Evolutionary conservation across 208 protist species (phyloP).

Genomic region (Leptomonas pyrrhocoris): DNA sequence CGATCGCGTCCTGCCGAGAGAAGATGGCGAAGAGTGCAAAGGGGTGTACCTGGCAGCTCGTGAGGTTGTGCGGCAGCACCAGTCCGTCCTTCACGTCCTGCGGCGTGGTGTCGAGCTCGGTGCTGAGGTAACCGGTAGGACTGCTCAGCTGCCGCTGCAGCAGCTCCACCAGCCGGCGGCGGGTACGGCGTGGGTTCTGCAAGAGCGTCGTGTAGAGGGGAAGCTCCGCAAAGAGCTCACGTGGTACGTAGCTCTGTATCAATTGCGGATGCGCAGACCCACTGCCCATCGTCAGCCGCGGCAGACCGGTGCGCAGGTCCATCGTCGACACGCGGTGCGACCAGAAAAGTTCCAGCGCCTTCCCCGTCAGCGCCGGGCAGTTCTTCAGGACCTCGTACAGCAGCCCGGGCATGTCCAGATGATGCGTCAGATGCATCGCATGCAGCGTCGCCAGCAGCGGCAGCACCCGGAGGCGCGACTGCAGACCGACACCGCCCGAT

Average conservation of each 20-base stretch:
- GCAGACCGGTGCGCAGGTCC: slow-evolving; percentile 50
- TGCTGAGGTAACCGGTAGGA: slow-evolving; percentile 71
- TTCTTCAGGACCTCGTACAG: slow-evolving; percentile 87
- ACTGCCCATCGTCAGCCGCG: slow-evolving; percentile 54
- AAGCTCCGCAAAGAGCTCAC: slow-evolving; percentile 80
- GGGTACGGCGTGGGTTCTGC: slow-evolving; percentile 58
- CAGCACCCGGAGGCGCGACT: slow-evolving; percentile 80
- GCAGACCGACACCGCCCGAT: slow-evolving; percentile 63
- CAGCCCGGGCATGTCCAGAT: slow-evolving; percentile 75
- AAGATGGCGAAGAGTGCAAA: slow-evolving; percentile 86
- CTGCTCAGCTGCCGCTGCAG: slow-evolving; percentile 85
- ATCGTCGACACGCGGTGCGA: slow-evolving; percentile 52
- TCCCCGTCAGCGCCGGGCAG: slow-evolving; percentile 69
- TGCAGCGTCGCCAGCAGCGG: slow-evolving; percentile 72
- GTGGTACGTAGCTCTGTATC: slow-evolving; percentile 63
- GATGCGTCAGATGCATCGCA: slow-evolving; percentile 64
- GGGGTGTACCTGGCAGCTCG: slow-evolving; percentile 77
- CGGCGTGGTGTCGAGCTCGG: slow-evolving; percentile 66
- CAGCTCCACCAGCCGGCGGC: slow-evolving; percentile 77
- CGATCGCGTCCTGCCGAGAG: slow-evolving; percentile 69
- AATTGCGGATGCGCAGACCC: slow-evolving; percentile 41
- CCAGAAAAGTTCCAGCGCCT: slow-evolving; percentile 73
- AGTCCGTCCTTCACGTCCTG: slow-evolving; percentile 72
- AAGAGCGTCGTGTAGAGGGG: slow-evolving; percentile 70
- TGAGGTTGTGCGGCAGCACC: slow-evolving; percentile 70